A percentile compares a stretch with the other conserved stretches of the same genome.
Evolutionary conservation across 306 rosid species (phyloP).

Genomic region (Amphicarpaea edgeworthii): DNA sequence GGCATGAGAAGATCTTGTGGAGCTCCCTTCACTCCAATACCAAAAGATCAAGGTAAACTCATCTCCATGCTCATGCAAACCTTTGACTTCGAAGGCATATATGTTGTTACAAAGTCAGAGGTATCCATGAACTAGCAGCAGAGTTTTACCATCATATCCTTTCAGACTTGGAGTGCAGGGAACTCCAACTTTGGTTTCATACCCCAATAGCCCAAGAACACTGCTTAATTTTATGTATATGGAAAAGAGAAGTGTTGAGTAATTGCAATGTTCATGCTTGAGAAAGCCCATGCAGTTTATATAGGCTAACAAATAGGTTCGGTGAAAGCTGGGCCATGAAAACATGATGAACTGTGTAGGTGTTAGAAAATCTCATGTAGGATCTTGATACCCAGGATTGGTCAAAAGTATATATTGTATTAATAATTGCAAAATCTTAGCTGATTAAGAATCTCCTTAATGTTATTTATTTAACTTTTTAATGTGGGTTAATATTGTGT

Average conservation of each 20-base stretch:
- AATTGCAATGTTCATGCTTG: neutral
- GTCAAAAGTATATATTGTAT: too few species aligned
- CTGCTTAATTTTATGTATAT: neutral
- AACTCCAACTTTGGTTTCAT: constrained; percentile 43
- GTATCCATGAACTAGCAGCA: constrained; percentile 71
- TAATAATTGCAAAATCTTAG: neutral
- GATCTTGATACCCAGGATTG: too few species aligned
- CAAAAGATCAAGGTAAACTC: constrained; percentile 56
- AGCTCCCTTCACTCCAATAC: constrained; percentile 40
- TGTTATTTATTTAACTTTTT: neutral
- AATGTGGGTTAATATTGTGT: neutral
- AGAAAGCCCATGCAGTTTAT: constrained; percentile 8
- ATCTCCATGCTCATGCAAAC: constrained; percentile 67
- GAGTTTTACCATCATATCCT: constrained; percentile 50
- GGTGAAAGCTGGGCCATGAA: neutral
- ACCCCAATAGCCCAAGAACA: neutral
- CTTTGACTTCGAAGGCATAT: constrained; percentile 34
- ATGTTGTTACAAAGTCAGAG: constrained; percentile 37
- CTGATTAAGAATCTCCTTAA: neutral
- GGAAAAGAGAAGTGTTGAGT: neutral
- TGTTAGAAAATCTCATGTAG: neutral
- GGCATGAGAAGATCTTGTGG: neutral
- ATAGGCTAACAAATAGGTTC: neutral
- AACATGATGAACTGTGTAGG: neutral
- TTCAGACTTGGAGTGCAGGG: constrained; percentile 53